Base-by-base conservation (phyloP, 1,284 basidiomycete genomes). In the Chiua sp. region DNA sequence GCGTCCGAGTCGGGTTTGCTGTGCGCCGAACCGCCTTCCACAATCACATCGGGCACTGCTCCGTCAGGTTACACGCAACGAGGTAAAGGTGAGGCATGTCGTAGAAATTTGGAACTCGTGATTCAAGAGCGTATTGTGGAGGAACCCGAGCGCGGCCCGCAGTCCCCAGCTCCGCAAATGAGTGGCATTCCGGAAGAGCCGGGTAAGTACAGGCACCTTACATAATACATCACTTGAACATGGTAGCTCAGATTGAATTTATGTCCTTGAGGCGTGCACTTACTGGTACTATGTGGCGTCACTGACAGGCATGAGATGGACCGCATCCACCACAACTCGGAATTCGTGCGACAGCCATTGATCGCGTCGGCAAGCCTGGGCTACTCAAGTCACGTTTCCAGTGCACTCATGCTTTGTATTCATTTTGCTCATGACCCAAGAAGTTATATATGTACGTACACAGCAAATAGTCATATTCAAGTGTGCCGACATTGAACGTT, bases 41-140 rank as follows among this genome's bases (percentile, higher is more conserved):
- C 51, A 44, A 51, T 23, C 51, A 55, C 47, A 57, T 28, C 52
- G 47, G 44, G 52, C 66, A 62, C 55, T 47, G 69, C 68, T 59
- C 49, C 15, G 28, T 44, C 35, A 53, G 47, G 56, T 50, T 50
- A 48, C 44, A 23, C 55, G 44, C 62, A 61, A 65, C 55, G 69
- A 69, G 66, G 71, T 12, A 52, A 58, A 53, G 32, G 64, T 42
- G 63, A 65, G 63, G 68, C 53, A 30, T 52, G 44, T 50, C 49
- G 49, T 51, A 47, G 53, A 47, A 53, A 61, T 61, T 42, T 52
- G 47, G 57, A n/a, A n/a, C n/a, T 64, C 44, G 49, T 53, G 15
- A 58, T 32, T 51, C 47, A 39, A 33, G 57, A 35, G 47, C 33
- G 16, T 68, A 47, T 50, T 18, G 37, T 23, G 13, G 46, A 46